Evolutionary conservation across 139 green algal genomes (phyloP).

Genomic region (Trebouxia sp.): DNA sequence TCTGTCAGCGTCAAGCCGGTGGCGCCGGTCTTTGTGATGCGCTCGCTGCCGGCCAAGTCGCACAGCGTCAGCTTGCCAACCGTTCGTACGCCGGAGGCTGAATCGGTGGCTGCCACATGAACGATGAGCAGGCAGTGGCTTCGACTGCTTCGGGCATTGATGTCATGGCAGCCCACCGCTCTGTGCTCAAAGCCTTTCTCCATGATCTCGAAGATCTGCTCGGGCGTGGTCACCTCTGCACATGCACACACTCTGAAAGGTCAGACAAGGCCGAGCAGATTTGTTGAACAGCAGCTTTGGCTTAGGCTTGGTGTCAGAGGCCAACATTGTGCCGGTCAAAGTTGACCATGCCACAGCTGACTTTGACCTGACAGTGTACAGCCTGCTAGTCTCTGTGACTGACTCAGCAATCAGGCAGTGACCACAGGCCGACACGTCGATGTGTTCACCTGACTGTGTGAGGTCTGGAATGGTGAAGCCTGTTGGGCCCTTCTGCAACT

Average conservation of each 20-base stretch:
- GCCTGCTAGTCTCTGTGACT: too few species aligned
- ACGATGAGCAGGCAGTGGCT: constrained; percentile 77
- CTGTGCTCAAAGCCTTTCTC: constrained; percentile 41
- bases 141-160: constrained; percentile 76
- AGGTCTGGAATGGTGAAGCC: constrained; percentile 43
- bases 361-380: too few species aligned
- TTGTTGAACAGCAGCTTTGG: background rate
- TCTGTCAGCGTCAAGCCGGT: constrained; percentile 66
- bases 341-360: too few species aligned
- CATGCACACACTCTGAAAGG: background rate
- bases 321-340: too few species aligned
- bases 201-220: constrained; percentile 53
- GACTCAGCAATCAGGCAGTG: constrained; percentile 10
- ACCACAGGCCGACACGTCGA: background rate
- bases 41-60: constrained; percentile 46
- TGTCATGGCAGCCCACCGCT: constrained; percentile 53
- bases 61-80: constrained; percentile 47
- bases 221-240: constrained; percentile 39
- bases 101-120: constrained; percentile 47
- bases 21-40: constrained; percentile 38
- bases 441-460: constrained; percentile 21
- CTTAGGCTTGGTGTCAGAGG: too few species aligned
- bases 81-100: constrained; percentile 27
- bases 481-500: constrained; percentile 35
- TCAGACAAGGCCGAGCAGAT: background rate